Evolutionary conservation across 371 early-diverging fungal genomes (phyloP).

Genomic region (Mortierella polycephala): DNA sequence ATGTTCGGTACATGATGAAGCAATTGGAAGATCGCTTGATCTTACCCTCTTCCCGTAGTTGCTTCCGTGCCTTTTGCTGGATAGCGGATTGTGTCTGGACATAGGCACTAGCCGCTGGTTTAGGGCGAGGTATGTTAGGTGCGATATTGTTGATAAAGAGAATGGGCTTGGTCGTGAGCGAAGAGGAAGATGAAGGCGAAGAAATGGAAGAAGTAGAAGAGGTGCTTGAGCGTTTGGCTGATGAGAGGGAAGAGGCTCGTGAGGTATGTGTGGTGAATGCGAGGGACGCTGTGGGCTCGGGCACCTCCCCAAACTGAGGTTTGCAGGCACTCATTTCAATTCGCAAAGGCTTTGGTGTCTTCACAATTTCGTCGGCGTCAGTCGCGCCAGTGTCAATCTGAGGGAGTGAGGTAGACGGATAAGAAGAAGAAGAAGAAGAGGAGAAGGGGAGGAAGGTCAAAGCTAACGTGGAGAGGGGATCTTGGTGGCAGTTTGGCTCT

Average conservation of each 20-base stretch:
- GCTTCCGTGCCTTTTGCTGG: constrained; percentile 28
- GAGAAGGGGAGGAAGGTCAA: no score
- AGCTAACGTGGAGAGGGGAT: no score
- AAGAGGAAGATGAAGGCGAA: not conserved
- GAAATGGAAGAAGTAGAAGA: not conserved
- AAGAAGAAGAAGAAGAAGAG: no score
- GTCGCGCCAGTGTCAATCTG: no score
- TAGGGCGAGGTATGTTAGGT: constrained; percentile 18
- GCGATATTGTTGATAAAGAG: constrained; percentile 39
- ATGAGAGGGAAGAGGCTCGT: not conserved
- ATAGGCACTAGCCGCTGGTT: constrained; percentile 13
- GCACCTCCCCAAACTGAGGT: no score
- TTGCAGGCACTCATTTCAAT: no score
- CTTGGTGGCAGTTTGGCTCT: no score
- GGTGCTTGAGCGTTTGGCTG: not conserved
- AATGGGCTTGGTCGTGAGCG: constrained; percentile 8
- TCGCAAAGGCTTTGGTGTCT: no score
- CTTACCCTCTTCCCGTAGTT: constrained; percentile 25
- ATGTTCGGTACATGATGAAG: constrained; percentile 34
- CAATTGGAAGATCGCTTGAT: constrained; percentile 36
- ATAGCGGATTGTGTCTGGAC: constrained; percentile 27
- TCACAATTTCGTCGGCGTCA: no score
- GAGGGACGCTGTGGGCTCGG: no score
- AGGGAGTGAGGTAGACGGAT: no score
- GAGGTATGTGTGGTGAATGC: not conserved